Percentiles rank a stretch among this genome's conserved stretches.
phyloP scores from a whole-genome alignment of 169 alveolate genomes.

The Plasmodium fragile region DNA sequence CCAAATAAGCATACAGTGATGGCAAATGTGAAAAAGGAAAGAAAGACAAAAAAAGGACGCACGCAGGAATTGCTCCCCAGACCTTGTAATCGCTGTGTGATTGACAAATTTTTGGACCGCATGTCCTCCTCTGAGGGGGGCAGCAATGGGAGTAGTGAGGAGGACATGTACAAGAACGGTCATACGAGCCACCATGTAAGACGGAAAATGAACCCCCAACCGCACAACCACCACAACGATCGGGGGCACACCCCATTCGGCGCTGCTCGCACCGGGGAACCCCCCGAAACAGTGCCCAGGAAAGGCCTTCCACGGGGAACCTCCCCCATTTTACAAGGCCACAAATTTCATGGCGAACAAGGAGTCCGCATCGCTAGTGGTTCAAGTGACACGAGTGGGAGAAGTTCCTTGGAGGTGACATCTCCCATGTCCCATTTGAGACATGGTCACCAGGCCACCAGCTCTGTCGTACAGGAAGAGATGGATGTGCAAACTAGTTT shows the following conservation, averaged over 20 bases:
- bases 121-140: slow-evolving; percentile 17
- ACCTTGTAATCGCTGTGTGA: not conserved
- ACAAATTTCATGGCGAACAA: not conserved
- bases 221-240: not conserved
- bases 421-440: not conserved
- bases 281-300: not conserved
- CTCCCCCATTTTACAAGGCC: not conserved
- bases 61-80: not conserved
- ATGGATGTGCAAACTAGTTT: not conserved
- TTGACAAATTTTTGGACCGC: slow-evolving; percentile 7
- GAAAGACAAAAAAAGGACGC: not conserved
- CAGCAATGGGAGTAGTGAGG: not conserved
- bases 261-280: not conserved
- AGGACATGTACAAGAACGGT: not conserved
- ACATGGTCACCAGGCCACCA: not conserved
- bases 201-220: not conserved
- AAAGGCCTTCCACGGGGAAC: not conserved
- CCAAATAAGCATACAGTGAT: not conserved
- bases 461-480: not conserved
- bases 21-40: not conserved
- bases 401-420: not conserved
- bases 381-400: not conserved
- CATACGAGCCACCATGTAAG: not conserved
- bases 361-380: not conserved
- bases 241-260: not conserved